phyloP scores from a whole-genome alignment of 2,329 filamentous ascomycete genomes.

The Ceratocystis cacaofunesta region DNA sequence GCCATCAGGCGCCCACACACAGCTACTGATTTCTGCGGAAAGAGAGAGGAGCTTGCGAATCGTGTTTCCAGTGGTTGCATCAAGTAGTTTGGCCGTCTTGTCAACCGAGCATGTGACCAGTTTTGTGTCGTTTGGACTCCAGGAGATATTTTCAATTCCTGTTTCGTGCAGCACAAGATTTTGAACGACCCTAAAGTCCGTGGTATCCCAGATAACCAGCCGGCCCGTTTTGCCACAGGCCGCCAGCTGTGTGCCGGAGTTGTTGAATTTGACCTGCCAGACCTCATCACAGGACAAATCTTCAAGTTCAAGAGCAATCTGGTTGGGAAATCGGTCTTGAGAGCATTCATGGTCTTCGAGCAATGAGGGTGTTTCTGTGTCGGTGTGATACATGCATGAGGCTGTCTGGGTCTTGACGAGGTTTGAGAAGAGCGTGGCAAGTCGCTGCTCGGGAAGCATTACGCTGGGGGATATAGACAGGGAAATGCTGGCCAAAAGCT shows the following conservation, averaged over 20 bases:
- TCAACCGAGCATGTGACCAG: slow-evolving; percentile 74
- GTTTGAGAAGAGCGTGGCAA: slow-evolving; percentile 66
- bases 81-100: slow-evolving; percentile 60
- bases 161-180: slow-evolving; percentile 49
- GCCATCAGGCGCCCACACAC: slow-evolving; percentile 74
- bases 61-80: slow-evolving; percentile 45
- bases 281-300: slow-evolving; percentile 62
- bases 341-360: slow-evolving; percentile 84
- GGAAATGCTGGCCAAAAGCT: slow-evolving; percentile 28
- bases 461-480: slow-evolving; percentile 87
- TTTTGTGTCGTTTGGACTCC: slow-evolving; percentile 82
- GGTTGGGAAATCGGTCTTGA: slow-evolving; percentile 60
- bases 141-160: slow-evolving; percentile 67
- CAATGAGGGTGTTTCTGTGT: slow-evolving; percentile 59
- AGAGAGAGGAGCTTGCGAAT: slow-evolving; percentile 42
- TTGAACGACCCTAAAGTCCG: slow-evolving; percentile 47
- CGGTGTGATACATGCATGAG: slow-evolving; percentile 80
- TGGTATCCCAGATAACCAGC: slow-evolving; percentile 71
- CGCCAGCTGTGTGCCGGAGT: slow-evolving; percentile 68
- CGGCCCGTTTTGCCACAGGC: slow-evolving; percentile 63
- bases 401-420: slow-evolving; percentile 74
- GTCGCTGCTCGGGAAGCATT: slow-evolving; percentile 86
- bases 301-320: slow-evolving; percentile 53
- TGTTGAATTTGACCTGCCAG: slow-evolving; percentile 83
- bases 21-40: slow-evolving; percentile 72